Conservation (phyloP, 306 rosid species). For the Fragaria ananassa region DNA sequence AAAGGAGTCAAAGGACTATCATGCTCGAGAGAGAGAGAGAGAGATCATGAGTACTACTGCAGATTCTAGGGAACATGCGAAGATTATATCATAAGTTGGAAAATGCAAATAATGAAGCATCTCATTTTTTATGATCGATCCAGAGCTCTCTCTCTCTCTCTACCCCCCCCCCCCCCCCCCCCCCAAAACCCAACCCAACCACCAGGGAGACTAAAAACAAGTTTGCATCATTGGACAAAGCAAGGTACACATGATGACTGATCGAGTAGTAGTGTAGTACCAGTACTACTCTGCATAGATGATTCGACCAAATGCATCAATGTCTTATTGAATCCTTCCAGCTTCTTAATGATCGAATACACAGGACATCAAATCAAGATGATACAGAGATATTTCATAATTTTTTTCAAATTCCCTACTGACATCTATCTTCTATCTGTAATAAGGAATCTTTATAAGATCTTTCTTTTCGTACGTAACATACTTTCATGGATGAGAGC, state of each 20-base stretch:
- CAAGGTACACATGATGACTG: not conserved
- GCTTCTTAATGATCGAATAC: not conserved
- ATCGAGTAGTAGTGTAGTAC: not conserved
- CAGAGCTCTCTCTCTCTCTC: not conserved
- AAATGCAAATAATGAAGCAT: no score
- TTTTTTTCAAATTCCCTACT: not conserved
- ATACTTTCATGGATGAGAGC: not conserved
- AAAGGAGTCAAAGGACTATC: constrained; percentile 31
- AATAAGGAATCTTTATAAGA: not conserved
- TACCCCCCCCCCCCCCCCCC: not conserved
- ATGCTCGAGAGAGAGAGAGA: constrained; percentile 12
- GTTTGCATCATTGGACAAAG: not conserved
- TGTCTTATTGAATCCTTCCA: not conserved
- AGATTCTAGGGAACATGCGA: no score
- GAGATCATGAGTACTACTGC: no score
- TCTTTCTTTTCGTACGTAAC: not conserved
- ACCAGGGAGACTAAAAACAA: not conserved
- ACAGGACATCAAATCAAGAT: constrained; percentile 14
- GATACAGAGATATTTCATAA: constrained; percentile 2
- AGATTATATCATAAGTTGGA: no score
- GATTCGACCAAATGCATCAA: not conserved
- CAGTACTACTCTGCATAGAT: not conserved
- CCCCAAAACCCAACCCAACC: not conserved
- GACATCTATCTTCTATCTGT: not conserved
- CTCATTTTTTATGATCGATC: no score